phyloP scores from a whole-genome alignment of 495 filamentous ascomycete species.

The Entonaema liquescens region DNA sequence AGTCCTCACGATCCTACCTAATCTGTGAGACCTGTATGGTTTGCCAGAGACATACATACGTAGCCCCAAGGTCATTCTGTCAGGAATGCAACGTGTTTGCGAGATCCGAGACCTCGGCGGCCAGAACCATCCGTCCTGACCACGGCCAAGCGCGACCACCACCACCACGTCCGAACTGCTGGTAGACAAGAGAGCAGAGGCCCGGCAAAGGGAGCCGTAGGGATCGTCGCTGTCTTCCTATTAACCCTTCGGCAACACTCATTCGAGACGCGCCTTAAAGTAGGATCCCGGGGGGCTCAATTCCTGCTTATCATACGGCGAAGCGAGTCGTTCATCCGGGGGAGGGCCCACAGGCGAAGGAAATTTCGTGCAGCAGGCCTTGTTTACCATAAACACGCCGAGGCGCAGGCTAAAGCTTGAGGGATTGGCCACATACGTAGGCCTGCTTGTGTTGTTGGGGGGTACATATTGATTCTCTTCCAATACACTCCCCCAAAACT shows the following conservation, averaged over 20 bases:
- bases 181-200: slow-evolving; percentile 13
- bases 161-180: slow-evolving; percentile 24
- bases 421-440: slow-evolving; percentile 23
- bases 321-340: slow-evolving; percentile 33
- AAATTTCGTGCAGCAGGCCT: slow-evolving; percentile 37
- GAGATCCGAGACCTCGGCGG: slow-evolving; percentile 36
- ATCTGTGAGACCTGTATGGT: slow-evolving; percentile 33
- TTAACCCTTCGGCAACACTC: slow-evolving; percentile 32
- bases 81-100: slow-evolving; percentile 39
- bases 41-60: slow-evolving; percentile 40
- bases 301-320: slow-evolving; percentile 17
- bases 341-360: slow-evolving; percentile 25
- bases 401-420: slow-evolving; percentile 32
- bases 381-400: slow-evolving; percentile 32
- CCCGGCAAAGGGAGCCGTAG: slow-evolving; percentile 12
- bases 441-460: slow-evolving; percentile 23
- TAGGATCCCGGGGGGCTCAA: slow-evolving; percentile 11
- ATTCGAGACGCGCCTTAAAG: slow-evolving; percentile 9
- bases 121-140: slow-evolving; percentile 25
- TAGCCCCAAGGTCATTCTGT: slow-evolving; percentile 21
- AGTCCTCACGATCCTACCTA: slow-evolving; percentile 40
- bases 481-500: slow-evolving; percentile 14
- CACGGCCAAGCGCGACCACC: background rate
- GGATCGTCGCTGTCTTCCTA: slow-evolving; percentile 23
- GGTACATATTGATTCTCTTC: slow-evolving; percentile 19